A percentile compares a stretch with the other conserved stretches of the same genome.
phyloP scores from a whole-genome alignment of 495 filamentous ascomycete genomes.

The Schizothecium vesticola region DNA sequence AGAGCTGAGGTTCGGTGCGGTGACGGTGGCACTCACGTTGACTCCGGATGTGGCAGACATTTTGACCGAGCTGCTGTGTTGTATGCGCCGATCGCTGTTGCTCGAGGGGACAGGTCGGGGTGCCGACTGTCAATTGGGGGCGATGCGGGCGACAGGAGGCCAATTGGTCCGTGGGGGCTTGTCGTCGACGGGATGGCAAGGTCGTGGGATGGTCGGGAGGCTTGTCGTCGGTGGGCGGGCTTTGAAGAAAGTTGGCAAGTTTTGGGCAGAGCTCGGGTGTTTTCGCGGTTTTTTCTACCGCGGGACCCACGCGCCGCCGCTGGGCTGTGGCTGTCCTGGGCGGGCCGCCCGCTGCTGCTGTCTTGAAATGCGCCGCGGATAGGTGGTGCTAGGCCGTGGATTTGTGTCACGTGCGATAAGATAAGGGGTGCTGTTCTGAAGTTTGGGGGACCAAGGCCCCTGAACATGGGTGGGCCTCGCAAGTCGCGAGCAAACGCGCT shows the following conservation, averaged over 20 bases:
- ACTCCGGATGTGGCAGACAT: constrained; percentile 57
- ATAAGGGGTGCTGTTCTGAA: neutral
- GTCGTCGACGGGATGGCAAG: constrained; percentile 23
- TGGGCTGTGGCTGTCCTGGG: neutral
- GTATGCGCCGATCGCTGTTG: constrained; percentile 6
- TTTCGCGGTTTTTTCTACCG: constrained; percentile 26
- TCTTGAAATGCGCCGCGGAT: neutral
- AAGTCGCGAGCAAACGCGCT: neutral
- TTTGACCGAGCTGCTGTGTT: constrained; percentile 13
- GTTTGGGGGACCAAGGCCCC: neutral
- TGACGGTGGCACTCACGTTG: constrained; percentile 48
- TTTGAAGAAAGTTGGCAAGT: constrained; percentile 14
- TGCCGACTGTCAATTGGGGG: constrained; percentile 17
- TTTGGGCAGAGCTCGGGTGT: constrained; percentile 30
- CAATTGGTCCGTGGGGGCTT: constrained; percentile 23
- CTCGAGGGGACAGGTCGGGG: neutral
- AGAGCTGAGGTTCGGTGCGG: constrained; percentile 1
- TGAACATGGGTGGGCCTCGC: neutral
- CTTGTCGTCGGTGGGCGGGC: constrained; percentile 16
- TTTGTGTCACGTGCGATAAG: neutral
- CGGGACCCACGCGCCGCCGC: neutral
- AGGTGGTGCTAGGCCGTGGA: neutral
- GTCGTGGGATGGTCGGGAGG: constrained; percentile 12
- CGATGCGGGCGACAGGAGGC: neutral
- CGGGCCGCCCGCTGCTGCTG: neutral